These are phyloP conservation scores for Amanita rubescens DNA, from an alignment of 768 basidiomycete genomes.

Conservation along the genomic window DNA sequence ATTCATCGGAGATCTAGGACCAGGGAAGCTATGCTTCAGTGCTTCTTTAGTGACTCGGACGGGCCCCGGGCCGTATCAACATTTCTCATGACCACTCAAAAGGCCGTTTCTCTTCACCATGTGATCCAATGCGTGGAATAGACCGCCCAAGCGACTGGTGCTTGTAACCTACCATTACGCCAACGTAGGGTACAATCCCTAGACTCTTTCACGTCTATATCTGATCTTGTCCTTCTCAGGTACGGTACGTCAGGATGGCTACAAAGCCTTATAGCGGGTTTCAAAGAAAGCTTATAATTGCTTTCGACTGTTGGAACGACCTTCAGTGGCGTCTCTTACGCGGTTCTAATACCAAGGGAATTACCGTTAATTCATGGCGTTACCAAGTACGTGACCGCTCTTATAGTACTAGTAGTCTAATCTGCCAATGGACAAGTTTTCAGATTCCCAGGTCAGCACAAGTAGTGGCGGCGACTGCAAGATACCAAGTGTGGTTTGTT, in stretches of 20 bases:
- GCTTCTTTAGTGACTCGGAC: too few species aligned
- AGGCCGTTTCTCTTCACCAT: too few species aligned
- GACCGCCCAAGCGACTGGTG: too few species aligned
- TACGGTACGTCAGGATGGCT: too few species aligned
- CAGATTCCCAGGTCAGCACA: neutral
- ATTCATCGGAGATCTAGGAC: too few species aligned
- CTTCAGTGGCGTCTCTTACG: constrained; percentile 32
- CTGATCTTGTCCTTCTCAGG: too few species aligned
- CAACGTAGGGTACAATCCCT: too few species aligned
- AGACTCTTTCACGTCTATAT: neutral
- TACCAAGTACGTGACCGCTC: constrained; percentile 20
- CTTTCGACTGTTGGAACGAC: constrained; percentile 47
- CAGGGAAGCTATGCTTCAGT: too few species aligned
- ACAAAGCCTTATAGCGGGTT: constrained; percentile 32
- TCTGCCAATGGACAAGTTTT: neutral
- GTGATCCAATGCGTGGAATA: too few species aligned
- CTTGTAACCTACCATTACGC: too few species aligned
- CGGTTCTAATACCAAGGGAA: constrained; percentile 28
- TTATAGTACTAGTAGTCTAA: constrained; percentile 7
- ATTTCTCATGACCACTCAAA: too few species aligned
- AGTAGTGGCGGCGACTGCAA: neutral
- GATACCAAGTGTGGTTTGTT: constrained; percentile 7
- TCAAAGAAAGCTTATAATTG: constrained; percentile 35
- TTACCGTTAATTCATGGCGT: constrained; percentile 29
- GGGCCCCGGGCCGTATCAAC: too few species aligned